These are phyloP conservation scores for Stagonosporopsis cucurbitacearum DNA, from an alignment of 2,329 filamentous ascomycete species.

Conservation along the genomic window DNA sequence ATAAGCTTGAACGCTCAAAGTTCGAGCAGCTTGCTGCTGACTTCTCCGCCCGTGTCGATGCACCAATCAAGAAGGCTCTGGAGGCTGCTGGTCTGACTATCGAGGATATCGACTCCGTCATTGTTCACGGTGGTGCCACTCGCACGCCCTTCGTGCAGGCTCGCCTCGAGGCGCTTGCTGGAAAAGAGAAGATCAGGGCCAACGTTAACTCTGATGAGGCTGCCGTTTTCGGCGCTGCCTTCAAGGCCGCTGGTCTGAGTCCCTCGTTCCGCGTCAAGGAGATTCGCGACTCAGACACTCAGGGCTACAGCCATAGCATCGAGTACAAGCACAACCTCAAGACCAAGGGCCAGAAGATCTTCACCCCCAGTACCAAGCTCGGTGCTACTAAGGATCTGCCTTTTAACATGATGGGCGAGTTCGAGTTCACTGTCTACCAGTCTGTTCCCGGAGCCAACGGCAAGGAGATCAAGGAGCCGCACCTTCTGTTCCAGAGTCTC, in stretches of 20 bases:
- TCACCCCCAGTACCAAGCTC: constrained; percentile 76
- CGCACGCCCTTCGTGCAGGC: constrained; percentile 95
- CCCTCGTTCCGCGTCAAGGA: constrained; percentile 98
- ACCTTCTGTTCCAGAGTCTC: constrained; percentile 73
- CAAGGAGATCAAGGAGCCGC: constrained; percentile 61
- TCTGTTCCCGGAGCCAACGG: constrained; percentile 61
- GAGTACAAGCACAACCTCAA: constrained; percentile 76
- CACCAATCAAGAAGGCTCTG: constrained; percentile 76
- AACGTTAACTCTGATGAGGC: constrained; percentile 98
- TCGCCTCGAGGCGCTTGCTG: constrained; percentile 77
- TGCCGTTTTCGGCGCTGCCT: constrained; percentile 93
- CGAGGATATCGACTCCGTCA: constrained; percentile 82
- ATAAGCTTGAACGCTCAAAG: constrained; percentile 79
- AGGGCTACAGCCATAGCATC: constrained; percentile 75
- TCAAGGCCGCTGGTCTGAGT: constrained; percentile 90
- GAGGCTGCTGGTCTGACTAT: constrained; percentile 74
- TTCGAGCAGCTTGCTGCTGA: constrained; percentile 80
- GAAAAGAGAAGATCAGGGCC: constrained; percentile 80
- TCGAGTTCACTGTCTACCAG: constrained; percentile 81
- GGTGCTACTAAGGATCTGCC: constrained; percentile 84
- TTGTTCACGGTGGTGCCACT: constrained; percentile 88
- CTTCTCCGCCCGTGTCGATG: constrained; percentile 71
- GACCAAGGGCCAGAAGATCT: constrained; percentile 79
- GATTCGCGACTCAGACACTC: constrained; percentile 80
- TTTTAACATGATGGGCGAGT: constrained; percentile 82